A percentile compares a stretch with the other conserved stretches of the same genome.
Evolutionary conservation across 495 filamentous ascomycete genomes (phyloP).

Genomic region (Chlorociboria aeruginascens): DNA sequence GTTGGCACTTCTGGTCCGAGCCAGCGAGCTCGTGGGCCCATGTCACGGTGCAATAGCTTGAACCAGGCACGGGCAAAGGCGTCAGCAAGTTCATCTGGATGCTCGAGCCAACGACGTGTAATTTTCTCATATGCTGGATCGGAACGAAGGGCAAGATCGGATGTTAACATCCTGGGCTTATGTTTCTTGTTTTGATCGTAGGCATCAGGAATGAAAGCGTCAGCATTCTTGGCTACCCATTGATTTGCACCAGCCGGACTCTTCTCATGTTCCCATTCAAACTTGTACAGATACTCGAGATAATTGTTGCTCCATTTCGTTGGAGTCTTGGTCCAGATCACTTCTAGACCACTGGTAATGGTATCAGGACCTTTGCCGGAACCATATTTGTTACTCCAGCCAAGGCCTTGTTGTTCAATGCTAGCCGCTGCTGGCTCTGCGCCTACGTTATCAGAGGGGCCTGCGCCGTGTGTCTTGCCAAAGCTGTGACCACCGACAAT

Average conservation of each 20-base stretch:
- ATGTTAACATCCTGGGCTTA: conserved; percentile 54
- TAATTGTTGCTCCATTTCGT: conserved; percentile 56
- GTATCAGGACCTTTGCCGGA: conserved; percentile 51
- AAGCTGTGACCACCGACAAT: conserved; percentile 67
- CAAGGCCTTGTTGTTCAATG: conserved; percentile 53
- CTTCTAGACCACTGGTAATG: conserved; percentile 63
- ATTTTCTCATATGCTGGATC: conserved; percentile 66
- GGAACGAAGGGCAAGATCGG: conserved; percentile 55
- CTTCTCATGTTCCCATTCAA: conserved; percentile 66
- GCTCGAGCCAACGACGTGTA: conserved; percentile 47
- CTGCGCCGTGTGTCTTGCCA: conserved; percentile 67
- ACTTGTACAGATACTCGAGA: conserved; percentile 63
- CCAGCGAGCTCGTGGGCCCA: conserved; percentile 55
- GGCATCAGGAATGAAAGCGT: conserved; percentile 53
- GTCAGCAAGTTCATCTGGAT: conserved; percentile 53
- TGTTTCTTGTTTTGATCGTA: conserved; percentile 54
- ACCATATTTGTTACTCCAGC: conserved; percentile 47
- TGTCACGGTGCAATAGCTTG: conserved; percentile 65
- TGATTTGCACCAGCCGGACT: conserved; percentile 62
- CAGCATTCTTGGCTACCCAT: conserved; percentile 56
- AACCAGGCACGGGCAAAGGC: conserved; percentile 63
- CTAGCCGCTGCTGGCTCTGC: conserved; percentile 49
- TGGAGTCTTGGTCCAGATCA: conserved; percentile 61
- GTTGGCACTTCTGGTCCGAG: conserved; percentile 56
- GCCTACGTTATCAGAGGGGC: conserved; percentile 41